Percentiles rank a stretch among this genome's conserved stretches.
These are phyloP conservation scores for Dendryphion nanum DNA, from an alignment of 2,329 filamentous ascomycete genomes.

Conservation along the genomic window DNA sequence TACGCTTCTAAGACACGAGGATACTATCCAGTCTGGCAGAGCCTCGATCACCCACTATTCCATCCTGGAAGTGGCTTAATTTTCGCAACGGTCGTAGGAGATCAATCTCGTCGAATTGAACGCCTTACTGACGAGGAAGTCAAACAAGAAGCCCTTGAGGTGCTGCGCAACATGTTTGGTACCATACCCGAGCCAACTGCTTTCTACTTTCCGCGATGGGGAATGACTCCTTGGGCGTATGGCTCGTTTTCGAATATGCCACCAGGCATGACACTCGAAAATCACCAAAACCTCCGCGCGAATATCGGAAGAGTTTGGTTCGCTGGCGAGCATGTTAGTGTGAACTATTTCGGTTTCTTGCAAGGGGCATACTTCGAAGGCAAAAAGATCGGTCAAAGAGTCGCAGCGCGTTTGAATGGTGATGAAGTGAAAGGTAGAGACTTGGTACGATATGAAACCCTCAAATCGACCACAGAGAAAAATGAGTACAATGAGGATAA, in stretches of 20 bases:
- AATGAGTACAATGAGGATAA: not conserved
- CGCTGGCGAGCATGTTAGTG: constrained; percentile 60
- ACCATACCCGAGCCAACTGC: constrained; percentile 56
- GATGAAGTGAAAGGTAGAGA: constrained; percentile 1
- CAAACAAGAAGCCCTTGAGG: constrained; percentile 51
- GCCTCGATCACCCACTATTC: constrained; percentile 55
- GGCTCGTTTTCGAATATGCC: constrained; percentile 67
- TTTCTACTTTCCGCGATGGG: constrained; percentile 61
- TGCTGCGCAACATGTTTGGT: constrained; percentile 59
- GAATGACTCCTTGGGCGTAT: constrained; percentile 44
- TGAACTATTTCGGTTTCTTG: constrained; percentile 61
- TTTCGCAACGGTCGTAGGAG: constrained; percentile 58
- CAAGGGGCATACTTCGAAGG: constrained; percentile 38
- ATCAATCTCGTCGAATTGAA: constrained; percentile 55
- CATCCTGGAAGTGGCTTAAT: constrained; percentile 59
- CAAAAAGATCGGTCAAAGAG: constrained; percentile 1
- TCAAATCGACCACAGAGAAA: not conserved
- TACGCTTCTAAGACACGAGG: constrained; percentile 47
- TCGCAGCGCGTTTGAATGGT: too few relatives aligned
- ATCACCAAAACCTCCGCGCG: constrained; percentile 62
- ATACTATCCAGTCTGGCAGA: constrained; percentile 60
- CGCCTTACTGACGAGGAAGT: constrained; percentile 56
- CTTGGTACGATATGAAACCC: not conserved
- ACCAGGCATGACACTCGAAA: constrained; percentile 56
- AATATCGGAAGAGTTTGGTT: constrained; percentile 60